phyloP scores from a whole-genome alignment of 768 basidiomycete genomes.

The Dioszegia hungarica region DNA sequence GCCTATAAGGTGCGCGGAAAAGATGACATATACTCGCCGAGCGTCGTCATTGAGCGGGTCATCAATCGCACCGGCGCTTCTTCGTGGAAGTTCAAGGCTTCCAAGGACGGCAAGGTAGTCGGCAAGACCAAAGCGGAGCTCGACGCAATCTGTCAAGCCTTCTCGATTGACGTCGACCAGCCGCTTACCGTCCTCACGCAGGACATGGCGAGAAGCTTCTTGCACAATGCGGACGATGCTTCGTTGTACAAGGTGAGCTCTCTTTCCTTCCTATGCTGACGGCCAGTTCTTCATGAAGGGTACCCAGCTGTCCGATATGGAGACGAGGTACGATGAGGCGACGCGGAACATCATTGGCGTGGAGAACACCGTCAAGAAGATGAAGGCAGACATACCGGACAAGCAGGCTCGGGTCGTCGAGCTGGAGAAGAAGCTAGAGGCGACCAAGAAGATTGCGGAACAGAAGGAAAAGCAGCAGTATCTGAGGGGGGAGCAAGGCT shows the following conservation, averaged over 20 bases:
- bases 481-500: slow-evolving; percentile 74
- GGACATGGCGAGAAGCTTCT: slow-evolving; percentile 74
- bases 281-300: slow-evolving; percentile 86
- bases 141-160: slow-evolving; percentile 81
- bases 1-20: slow-evolving; percentile 65
- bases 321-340: slow-evolving; percentile 76
- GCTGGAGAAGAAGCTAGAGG: slow-evolving; percentile 60
- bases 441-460: slow-evolving; percentile 60
- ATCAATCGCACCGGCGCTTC: slow-evolving; percentile 72
- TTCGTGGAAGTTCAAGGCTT: slow-evolving; percentile 72
- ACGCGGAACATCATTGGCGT: slow-evolving; percentile 65
- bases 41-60: slow-evolving; percentile 74
- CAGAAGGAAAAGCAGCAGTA: slow-evolving; percentile 65
- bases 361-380: slow-evolving; percentile 45
- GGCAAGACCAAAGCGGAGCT: slow-evolving; percentile 79
- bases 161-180: slow-evolving; percentile 72
- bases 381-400: slow-evolving; percentile 63
- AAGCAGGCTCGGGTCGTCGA: slow-evolving; percentile 60
- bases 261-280: too few species aligned
- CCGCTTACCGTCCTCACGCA: slow-evolving; percentile 74
- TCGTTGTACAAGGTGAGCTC: slow-evolving; percentile 89
- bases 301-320: slow-evolving; percentile 82
- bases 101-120: slow-evolving; percentile 61
- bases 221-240: slow-evolving; percentile 69
- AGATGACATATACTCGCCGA: slow-evolving; percentile 79